phyloP scores from a whole-genome alignment of 2,329 filamentous ascomycete genomes.

The Trichoderma sp. region DNA sequence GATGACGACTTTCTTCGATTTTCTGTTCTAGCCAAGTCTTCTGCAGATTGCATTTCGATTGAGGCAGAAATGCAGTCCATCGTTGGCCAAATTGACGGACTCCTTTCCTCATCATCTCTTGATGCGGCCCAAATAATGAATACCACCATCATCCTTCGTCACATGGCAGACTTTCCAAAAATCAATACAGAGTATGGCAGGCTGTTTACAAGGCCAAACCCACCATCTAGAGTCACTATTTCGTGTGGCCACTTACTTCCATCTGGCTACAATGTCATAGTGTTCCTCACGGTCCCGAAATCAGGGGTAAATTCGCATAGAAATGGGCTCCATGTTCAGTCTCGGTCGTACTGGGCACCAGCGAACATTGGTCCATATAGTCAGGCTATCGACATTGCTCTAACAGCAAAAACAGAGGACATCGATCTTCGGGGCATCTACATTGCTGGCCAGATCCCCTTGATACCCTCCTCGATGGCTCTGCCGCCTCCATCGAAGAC shows the following conservation, averaged over 20 bases:
- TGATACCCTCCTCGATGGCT: constrained; percentile 77
- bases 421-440: constrained; percentile 48
- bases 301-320: constrained; percentile 37
- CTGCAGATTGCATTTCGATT: constrained; percentile 34
- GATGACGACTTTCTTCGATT: constrained; percentile 36
- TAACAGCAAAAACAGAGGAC: constrained; percentile 24
- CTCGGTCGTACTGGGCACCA: constrained; percentile 92
- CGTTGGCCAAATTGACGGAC: constrained; percentile 44
- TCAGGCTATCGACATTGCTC: constrained; percentile 67
- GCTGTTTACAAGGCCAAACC: constrained; percentile 75
- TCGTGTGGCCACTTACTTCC: constrained; percentile 70
- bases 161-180: constrained; percentile 73
- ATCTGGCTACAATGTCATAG: constrained; percentile 54
- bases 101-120: constrained; percentile 35
- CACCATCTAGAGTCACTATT: constrained; percentile 81
- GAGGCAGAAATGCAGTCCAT: constrained; percentile 49
- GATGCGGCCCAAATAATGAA: constrained; percentile 47
- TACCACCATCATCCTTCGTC: constrained; percentile 67
- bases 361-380: constrained; percentile 98
- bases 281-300: constrained; percentile 50
- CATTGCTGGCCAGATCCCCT: constrained; percentile 87
- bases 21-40: constrained; percentile 37
- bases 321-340: constrained; percentile 81
- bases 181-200: constrained; percentile 75
- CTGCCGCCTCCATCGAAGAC: constrained; percentile 43